Evolutionary conservation across 2,329 filamentous ascomycete genomes (phyloP), one percentile per base, ranked within the genome.

Genomic region (Hirsutella minnesotensis): DNA sequence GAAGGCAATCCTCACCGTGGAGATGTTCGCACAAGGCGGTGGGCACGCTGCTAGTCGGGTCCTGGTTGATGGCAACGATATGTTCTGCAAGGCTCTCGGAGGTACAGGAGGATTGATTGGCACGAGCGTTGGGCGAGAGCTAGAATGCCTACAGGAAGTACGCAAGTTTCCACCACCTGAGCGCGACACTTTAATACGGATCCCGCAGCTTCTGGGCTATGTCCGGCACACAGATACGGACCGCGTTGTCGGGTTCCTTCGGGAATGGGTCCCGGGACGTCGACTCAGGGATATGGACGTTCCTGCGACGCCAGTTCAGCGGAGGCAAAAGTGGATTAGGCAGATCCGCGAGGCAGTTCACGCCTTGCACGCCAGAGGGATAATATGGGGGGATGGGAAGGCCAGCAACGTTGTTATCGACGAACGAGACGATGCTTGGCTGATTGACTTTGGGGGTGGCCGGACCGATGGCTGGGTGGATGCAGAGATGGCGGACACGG

Each of bases 391-490:
- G 8, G 53, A 59, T 48, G 59, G 51, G 3, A 62, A 58, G 46
- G 39, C 54, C 18, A 47, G 41, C 31, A 65, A 66, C 34, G 55
- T 67, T 43, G 49, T 67, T 43, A 57, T 67, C 30, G 60, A 66
- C 45, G 49, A 45, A 19, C 35, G 60, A 38, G 48, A 57, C 38
- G 53, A 66, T 43, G 55, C 58, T 34, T 65, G 57, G 60, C 54
- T 67, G 16, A 60, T 65, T 44, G 61, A 62, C 49, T 65, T 67
- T 46, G 61, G 58, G 1, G 62, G 61, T 24, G 59, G 62, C 31
- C 62, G 57, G 42, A 64, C 62, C 3, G 44, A 60, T n/a, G 61
- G 62, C 13, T 66, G 62, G 63, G 58, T 66, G 7, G 59, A 63
- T 44, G 46, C 58, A 33, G 57, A 64, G 34, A 51, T 62, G 33